Evolutionary conservation across 148 eudicot species (phyloP), one percentile per base, ranked within the genome.

Genomic region (Camellia lanceoleosa): DNA sequence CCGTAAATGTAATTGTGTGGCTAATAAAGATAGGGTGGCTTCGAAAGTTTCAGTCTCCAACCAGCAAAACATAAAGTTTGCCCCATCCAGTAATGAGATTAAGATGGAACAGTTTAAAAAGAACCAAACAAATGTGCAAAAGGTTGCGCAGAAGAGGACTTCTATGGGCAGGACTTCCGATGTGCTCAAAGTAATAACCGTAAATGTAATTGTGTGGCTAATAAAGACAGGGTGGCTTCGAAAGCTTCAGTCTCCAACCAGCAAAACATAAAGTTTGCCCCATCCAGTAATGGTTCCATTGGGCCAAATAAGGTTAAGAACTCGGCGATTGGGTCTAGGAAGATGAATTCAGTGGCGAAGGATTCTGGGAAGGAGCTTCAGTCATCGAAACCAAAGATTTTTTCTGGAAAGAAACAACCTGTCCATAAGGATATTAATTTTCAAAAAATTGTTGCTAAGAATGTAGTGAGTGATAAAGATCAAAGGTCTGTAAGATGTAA

Each of bases 121-220:
- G 69, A 85, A 82, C 68, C 86, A 86, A 61, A 15, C 86, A 75
- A 86, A 65, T 76, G 65, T 68, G 59, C 93, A 83, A 79, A 87
- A 85, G 78, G 80, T 47, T 72, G 83, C 78, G 79, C 88, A 86
- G 66, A 90, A 70, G 72, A 90, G 85, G 82, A 73, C 78, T 79
- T 85, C 89, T 59, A 67, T 78, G 55, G 85, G 85, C 75, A 90
- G 83, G 84, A 82, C 82, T 62, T 74, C 88, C 71, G 88, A 87
- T 82, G 89, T 84, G 59, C 93, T 88, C 55, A 89, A 87, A 85
- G 82, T n/a, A 96, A 92, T 78, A 88, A 85, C 75, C 97, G 92
- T 79, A 96, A 93, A 91, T 97, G 91, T 78, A 96, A 90, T 61
- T 69, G 84, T 84, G 82, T 83, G 47, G 86, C 90, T 51, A 76